These are phyloP conservation scores for Quillaja saponaria DNA, from an alignment of 306 rosid species.

Conservation along the genomic window DNA sequence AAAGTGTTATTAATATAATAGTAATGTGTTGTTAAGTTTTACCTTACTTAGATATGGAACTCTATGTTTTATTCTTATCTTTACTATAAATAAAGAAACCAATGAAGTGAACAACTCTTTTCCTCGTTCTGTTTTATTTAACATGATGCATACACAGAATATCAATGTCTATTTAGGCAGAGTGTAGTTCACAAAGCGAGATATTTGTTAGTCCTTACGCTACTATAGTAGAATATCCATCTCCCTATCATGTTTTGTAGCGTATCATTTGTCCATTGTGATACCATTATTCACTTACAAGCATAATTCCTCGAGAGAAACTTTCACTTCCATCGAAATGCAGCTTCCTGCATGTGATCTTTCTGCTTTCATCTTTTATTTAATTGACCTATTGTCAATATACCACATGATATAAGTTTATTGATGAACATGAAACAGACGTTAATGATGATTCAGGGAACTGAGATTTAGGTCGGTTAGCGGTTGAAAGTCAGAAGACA, in stretches of 20 bases:
- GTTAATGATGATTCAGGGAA: slow-evolving; percentile 59
- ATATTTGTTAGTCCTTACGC: background rate
- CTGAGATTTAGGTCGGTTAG: slow-evolving; percentile 96
- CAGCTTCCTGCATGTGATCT: background rate
- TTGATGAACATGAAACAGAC: slow-evolving; percentile 10
- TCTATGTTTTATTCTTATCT: too few species aligned
- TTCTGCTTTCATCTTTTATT: background rate
- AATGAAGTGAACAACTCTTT: too few species aligned
- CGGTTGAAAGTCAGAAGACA: slow-evolving; percentile 85
- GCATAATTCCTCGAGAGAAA: background rate
- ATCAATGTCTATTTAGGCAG: too few species aligned
- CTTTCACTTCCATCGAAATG: background rate
- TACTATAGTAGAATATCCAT: background rate
- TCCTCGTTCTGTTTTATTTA: too few species aligned
- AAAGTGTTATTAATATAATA: too few species aligned
- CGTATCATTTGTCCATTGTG: background rate
- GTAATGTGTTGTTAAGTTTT: too few species aligned
- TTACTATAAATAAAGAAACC: too few species aligned
- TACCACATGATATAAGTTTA: background rate
- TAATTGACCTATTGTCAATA: background rate
- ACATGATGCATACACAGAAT: too few species aligned
- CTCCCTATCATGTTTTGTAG: background rate
- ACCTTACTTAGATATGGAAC: too few species aligned
- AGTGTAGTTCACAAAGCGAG: too few species aligned
- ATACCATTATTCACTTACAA: background rate